Conservation (phyloP, 2,329 filamentous ascomycete genomes). For the Clathrospora elynae region DNA sequence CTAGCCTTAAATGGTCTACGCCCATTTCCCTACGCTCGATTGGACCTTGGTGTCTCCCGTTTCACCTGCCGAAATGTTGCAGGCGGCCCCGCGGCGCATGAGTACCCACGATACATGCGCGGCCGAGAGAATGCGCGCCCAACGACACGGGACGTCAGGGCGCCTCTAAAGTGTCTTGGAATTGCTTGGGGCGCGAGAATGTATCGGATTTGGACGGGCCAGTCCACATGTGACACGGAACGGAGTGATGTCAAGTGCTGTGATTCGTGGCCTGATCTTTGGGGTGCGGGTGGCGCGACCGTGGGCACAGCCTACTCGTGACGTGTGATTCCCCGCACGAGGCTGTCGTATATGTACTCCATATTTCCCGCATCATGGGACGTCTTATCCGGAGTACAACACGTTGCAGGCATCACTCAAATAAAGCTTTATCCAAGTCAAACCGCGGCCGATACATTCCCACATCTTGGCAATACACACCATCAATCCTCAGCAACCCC, state of each 20-base stretch:
- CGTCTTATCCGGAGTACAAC: slow-evolving; percentile 20
- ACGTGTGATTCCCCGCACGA: slow-evolving; percentile 33
- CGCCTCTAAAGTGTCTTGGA: slow-evolving; percentile 15
- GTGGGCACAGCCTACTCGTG: slow-evolving; percentile 36
- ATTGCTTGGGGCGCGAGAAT: slow-evolving; percentile 35
- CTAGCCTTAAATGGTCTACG: slow-evolving; percentile 26
- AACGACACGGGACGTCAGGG: slow-evolving; percentile 29
- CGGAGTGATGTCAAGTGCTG: slow-evolving; percentile 24
- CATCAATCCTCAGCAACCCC: slow-evolving; percentile 3
- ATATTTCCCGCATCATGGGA: slow-evolving; percentile 24
- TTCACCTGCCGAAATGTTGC: slow-evolving; percentile 18
- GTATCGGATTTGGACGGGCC: slow-evolving; percentile 30
- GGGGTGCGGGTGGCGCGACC: slow-evolving; percentile 33
- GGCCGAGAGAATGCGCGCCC: slow-evolving; percentile 38
- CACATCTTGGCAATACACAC: slow-evolving; percentile 16
- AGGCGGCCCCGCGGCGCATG: slow-evolving; percentile 18
- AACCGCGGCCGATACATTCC: slow-evolving; percentile 28
- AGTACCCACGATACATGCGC: slow-evolving; percentile 33
- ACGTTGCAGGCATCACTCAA: slow-evolving; percentile 19
- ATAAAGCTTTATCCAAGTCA: slow-evolving; percentile 11
- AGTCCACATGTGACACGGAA: slow-evolving; percentile 11
- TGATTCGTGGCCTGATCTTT: slow-evolving; percentile 44
- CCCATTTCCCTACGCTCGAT: slow-evolving; percentile 16
- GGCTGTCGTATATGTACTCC: slow-evolving; percentile 30
- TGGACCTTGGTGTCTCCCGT: slow-evolving; percentile 25